A percentile compares a stretch with the other conserved stretches of the same genome.
phyloP scores from a whole-genome alignment of 495 filamentous ascomycete species.

The Clavariopsis aquatica region DNA sequence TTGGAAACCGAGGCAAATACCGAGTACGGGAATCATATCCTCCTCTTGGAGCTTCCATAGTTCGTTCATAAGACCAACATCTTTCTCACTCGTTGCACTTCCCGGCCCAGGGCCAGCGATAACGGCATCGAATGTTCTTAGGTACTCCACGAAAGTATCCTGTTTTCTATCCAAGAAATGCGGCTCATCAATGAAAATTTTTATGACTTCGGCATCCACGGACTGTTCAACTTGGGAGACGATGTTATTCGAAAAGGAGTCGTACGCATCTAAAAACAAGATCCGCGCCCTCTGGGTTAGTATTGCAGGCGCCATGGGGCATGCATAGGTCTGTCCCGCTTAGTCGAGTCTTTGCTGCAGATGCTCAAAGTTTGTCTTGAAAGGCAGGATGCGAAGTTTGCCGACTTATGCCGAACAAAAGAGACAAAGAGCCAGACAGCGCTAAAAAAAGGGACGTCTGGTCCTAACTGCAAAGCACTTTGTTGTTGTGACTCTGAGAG shows the following conservation, averaged over 20 bases:
- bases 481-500: conserved; percentile 5
- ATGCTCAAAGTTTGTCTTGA: not conserved
- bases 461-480: not conserved
- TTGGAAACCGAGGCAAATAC: conserved; percentile 93
- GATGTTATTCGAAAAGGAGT: conserved; percentile 95
- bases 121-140: conserved; percentile 60
- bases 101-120: conserved; percentile 83
- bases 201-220: conserved; percentile 64
- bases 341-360: not conserved
- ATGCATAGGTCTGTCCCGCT: not conserved
- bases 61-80: conserved; percentile 77
- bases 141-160: conserved; percentile 50
- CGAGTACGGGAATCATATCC: conserved; percentile 71
- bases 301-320: conserved; percentile 24
- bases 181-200: conserved; percentile 67
- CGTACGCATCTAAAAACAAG: conserved; percentile 90
- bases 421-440: no score
- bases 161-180: conserved; percentile 37
- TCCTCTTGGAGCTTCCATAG: conserved; percentile 68
- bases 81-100: conserved; percentile 53
- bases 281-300: conserved; percentile 43
- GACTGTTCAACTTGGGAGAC: conserved; percentile 70
- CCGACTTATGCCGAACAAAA: no score
- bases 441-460: no score
- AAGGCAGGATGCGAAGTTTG: no score